These are phyloP conservation scores for Coelastrella sp. DNA, from an alignment of 139 green algal genomes.

Conservation along the genomic window DNA sequence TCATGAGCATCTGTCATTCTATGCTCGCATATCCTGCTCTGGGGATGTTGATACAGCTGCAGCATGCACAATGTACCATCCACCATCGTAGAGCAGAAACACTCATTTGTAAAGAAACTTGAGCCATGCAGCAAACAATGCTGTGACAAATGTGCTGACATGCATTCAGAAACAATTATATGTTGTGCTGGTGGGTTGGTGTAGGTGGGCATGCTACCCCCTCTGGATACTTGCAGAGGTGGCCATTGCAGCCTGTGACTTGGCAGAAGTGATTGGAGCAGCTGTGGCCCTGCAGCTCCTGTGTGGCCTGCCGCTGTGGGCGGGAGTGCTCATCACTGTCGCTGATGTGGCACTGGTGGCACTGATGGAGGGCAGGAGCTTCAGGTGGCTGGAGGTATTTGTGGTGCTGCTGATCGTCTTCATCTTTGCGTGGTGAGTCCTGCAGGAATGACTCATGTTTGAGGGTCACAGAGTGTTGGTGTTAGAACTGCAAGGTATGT, in stretches of 20 bases:
- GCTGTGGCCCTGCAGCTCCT: constrained; percentile 64
- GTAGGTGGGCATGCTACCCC: constrained; percentile 52
- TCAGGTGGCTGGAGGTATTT: constrained; percentile 58
- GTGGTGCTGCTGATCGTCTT: constrained; percentile 30
- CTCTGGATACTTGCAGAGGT: constrained; percentile 74
- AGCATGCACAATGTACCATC: too few species aligned
- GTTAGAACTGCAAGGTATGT: not conserved
- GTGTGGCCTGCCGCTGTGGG: constrained; percentile 60
- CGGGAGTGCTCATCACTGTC: constrained; percentile 56
- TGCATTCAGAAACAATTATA: too few species aligned
- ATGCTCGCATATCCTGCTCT: too few species aligned
- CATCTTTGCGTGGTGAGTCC: constrained; percentile 34
- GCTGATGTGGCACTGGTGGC: constrained; percentile 42
- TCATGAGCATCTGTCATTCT: too few species aligned
- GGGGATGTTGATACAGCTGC: too few species aligned
- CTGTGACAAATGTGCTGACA: too few species aligned
- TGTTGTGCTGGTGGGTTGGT: not conserved
- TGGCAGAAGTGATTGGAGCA: constrained; percentile 69
- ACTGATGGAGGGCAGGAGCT: constrained; percentile 37
- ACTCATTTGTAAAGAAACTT: too few species aligned
- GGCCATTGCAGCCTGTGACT: constrained; percentile 74
- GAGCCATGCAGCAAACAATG: too few species aligned
- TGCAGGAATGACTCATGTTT: not conserved
- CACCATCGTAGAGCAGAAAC: too few species aligned
- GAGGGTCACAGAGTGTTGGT: not conserved